A percentile compares a stretch with the other conserved stretches of the same genome.
phyloP scores from a whole-genome alignment of 1,284 basidiomycete genomes.

The Leccinum laetum region DNA sequence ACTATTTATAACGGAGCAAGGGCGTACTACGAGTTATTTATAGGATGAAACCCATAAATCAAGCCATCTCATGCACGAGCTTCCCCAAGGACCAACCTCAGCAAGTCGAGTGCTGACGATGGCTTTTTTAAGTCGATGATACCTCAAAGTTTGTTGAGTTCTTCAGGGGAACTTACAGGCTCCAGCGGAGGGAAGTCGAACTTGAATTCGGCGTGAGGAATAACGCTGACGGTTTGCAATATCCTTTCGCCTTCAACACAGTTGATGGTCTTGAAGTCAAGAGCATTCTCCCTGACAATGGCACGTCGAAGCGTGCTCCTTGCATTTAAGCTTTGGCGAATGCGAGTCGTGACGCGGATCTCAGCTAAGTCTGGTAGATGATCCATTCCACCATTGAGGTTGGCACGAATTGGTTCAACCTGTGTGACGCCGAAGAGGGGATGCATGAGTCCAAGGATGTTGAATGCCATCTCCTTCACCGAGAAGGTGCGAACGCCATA shows the following conservation, averaged over 20 bases:
- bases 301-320: conserved; percentile 93
- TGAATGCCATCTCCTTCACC: conserved; percentile 99
- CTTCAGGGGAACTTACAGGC: conserved; percentile 60
- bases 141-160: conserved; percentile 81
- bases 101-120: conserved; percentile 96
- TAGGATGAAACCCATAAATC: too few species aligned
- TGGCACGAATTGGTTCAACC: conserved; percentile 99
- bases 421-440: conserved; percentile 99
- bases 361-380: conserved; percentile 94
- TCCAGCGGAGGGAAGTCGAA: conserved; percentile 86
- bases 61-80: conserved; percentile 91
- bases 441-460: conserved; percentile 96
- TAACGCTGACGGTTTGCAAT: conserved; percentile 90
- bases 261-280: conserved; percentile 92
- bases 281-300: conserved; percentile 90
- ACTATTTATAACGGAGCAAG: too few species aligned
- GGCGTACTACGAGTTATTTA: too few species aligned
- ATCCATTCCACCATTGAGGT: conserved; percentile 97
- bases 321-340: conserved; percentile 75
- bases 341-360: conserved; percentile 70
- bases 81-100: conserved; percentile 99
- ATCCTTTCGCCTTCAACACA: conserved; percentile 86
- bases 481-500: conserved; percentile 98
- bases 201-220: conserved; percentile 68
- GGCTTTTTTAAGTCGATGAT: conserved; percentile 96